Evolutionary conservation across 768 basidiomycete species (phyloP).

Genomic region (Coprinellus aureogranulatus): DNA sequence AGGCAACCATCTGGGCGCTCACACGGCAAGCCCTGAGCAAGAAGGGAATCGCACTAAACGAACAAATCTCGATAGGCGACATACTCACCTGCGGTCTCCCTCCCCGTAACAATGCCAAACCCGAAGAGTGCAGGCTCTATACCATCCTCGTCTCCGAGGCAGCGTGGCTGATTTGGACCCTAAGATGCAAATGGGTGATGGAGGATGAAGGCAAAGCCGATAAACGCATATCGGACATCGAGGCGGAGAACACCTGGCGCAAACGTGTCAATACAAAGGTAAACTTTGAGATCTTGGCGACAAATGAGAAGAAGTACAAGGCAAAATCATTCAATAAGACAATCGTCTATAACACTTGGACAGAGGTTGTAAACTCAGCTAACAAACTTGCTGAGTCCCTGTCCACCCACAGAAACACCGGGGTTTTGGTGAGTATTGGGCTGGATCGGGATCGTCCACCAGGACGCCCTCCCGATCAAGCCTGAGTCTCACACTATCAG

Average conservation of each 20-base stretch:
- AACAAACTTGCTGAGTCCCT: conserved; percentile 2
- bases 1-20: not conserved
- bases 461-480: not conserved
- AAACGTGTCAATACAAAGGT: not conserved
- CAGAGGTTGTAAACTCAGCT: not conserved
- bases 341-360: not conserved
- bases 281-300: not conserved
- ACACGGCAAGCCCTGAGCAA: not conserved
- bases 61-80: not conserved
- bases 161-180: conserved; percentile 8
- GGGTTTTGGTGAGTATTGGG: conserved; percentile 3
- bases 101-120: not conserved
- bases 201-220: not conserved
- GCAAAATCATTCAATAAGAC: not conserved
- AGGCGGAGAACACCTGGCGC: not conserved
- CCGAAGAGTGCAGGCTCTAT: conserved; percentile 2
- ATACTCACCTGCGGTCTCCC: not conserved
- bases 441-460: not conserved
- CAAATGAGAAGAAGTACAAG: conserved; percentile 1
- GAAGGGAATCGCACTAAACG: not conserved
- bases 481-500: not conserved
- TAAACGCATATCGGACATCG: not conserved
- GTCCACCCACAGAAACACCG: not conserved
- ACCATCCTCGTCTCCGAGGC: conserved; percentile 10
- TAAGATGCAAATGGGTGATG: conserved; percentile 11